Conservation (phyloP, 345 rosid species). For the Jatropha curcas region DNA sequence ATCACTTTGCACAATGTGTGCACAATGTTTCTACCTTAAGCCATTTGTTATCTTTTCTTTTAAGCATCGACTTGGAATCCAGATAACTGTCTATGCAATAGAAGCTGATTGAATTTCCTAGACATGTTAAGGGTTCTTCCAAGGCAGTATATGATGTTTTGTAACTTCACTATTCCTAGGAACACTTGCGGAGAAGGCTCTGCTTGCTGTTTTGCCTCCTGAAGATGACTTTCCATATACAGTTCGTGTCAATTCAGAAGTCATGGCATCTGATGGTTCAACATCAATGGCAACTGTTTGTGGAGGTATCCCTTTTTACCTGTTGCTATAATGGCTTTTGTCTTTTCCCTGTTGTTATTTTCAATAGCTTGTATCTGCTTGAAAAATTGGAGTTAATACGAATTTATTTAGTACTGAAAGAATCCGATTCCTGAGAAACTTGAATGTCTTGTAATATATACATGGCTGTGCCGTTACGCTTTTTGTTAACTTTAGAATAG, state of each 20-base stretch:
- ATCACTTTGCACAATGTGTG: no score
- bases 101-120: background rate
- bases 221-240: conserved; percentile 79
- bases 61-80: background rate
- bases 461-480: background rate
- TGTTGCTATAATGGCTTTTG: background rate
- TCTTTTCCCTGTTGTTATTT: background rate
- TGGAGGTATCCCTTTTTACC: conserved; percentile 60
- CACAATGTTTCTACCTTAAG: background rate
- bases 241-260: conserved; percentile 89
- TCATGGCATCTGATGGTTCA: conserved; percentile 99
- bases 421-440: background rate
- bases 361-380: conserved; percentile 7
- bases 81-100: background rate
- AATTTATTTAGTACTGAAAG: background rate
- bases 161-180: conserved; percentile 47
- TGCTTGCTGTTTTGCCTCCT: conserved; percentile 86
- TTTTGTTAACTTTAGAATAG: conserved; percentile 4
- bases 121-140: background rate
- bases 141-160: conserved; percentile 6
- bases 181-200: conserved; percentile 94
- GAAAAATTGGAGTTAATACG: background rate
- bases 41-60: background rate
- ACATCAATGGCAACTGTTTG: conserved; percentile 98
- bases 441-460: background rate